A percentile compares a stretch with the other conserved stretches of the same genome.
Evolutionary conservation across 768 basidiomycete species (phyloP).

Genomic region (Tylopilus subfusipes): DNA sequence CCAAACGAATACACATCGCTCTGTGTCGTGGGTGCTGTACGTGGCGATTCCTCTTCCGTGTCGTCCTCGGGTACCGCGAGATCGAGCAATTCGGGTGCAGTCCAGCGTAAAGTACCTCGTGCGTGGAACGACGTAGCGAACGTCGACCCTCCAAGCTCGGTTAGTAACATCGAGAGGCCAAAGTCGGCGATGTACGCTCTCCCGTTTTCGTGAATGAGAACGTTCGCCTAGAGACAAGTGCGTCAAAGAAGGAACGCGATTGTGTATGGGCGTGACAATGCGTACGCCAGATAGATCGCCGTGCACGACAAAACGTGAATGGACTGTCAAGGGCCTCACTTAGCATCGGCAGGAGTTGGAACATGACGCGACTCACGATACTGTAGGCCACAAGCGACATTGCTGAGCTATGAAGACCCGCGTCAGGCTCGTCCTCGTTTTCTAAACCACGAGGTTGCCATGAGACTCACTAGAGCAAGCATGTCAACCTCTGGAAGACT

Average conservation of each 20-base stretch:
- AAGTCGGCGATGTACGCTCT: slow-evolving; percentile 44
- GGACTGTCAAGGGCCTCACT: slow-evolving; percentile 3
- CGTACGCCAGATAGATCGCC: slow-evolving; percentile 20
- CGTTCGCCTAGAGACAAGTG: slow-evolving; percentile 35
- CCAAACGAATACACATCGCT: slow-evolving; percentile 23
- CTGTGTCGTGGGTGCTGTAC: neutral
- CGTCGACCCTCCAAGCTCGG: slow-evolving; percentile 4
- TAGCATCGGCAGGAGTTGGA: neutral
- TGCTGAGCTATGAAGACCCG: slow-evolving; percentile 3
- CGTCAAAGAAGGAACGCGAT: neutral
- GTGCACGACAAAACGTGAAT: slow-evolving; percentile 18
- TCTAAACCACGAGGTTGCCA: no score
- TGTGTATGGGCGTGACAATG: neutral
- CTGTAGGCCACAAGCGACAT: slow-evolving; percentile 10
- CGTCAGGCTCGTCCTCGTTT: neutral
- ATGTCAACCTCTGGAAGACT: slow-evolving; percentile 1
- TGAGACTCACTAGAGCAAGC: neutral
- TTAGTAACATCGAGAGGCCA: slow-evolving; percentile 31
- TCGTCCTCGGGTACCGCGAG: neutral
- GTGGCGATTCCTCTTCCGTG: neutral
- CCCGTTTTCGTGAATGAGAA: slow-evolving; percentile 36
- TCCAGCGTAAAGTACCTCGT: slow-evolving; percentile 15
- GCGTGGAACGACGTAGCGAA: slow-evolving; percentile 19
- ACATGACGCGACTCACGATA: slow-evolving; percentile 4
- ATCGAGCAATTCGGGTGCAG: slow-evolving; percentile 17